Base-by-base conservation (phyloP, 2,329 filamentous ascomycete genomes). In the Amauroascus verrucosus region DNA sequence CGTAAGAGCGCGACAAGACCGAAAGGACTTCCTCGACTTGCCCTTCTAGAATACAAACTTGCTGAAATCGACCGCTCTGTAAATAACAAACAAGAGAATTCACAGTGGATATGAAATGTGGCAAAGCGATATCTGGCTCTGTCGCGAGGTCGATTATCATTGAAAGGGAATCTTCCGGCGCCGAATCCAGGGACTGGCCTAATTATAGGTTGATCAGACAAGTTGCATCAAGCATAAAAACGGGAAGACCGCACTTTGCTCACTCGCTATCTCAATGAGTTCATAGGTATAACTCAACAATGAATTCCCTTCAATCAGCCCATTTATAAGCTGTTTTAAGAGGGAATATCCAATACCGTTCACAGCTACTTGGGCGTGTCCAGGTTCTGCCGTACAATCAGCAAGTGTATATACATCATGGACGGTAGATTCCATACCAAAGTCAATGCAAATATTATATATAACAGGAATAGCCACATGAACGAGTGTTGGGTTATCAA, bases 381-480 rank as follows among this genome's bases (percentile, higher is more conserved):
- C 69, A 33, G 70, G 68, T 53, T 70, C 69, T 72, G 38, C 24
- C 18, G 13, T 6, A 26, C 20, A 14, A 20, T 55, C 51, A 44
- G 28, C 16, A 20, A n/a, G 30, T 14, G 14, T 16, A 33, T 6
- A n/a, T 13, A 43, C 5, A 28, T 13, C 9, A 24, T 13, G 16
- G 8, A n/a, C 38, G 14, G 3, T 26, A 13, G 22, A 8, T 8
- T 28, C 22, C 60, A 50, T 58, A 74, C 71, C 71, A 60, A 65
- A 74, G 55, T 73, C 72, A 54, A 69, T 64, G 59, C 71, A 73
- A 48, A 72, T 67, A 54, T 74, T 74, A 61, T 71, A 74, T 41
- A 74, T 63, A 43, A 73, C 71, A 54, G 70, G 68, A 54, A 73
- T 67, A 24, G 67, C 66, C 24, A 74, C 64, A 54, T 70, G 63